Evolutionary conservation across 352 stramenopile species (phyloP).

Genomic region (Aphanomyces stellatus): DNA sequence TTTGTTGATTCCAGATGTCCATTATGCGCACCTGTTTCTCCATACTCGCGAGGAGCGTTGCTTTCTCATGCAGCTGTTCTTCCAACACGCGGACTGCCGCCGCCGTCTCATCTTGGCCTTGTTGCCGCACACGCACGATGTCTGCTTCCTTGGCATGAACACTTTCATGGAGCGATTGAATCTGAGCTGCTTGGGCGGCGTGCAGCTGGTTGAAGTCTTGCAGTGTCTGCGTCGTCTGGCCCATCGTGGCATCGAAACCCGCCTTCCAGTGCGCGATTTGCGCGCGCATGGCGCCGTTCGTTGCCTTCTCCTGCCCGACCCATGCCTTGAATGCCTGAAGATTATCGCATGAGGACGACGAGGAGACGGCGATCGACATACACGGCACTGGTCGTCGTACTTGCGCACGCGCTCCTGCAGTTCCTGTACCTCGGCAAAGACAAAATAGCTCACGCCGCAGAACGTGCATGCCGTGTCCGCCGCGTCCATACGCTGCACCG

Average conservation of each 20-base stretch:
- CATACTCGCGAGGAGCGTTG: background rate
- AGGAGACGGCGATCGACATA: slow-evolving; percentile 22
- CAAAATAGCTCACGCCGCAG: slow-evolving; percentile 80
- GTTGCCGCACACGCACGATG: too few relatives aligned
- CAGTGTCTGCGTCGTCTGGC: background rate
- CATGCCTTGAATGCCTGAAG: slow-evolving; percentile 54
- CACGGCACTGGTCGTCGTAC: slow-evolving; percentile 63
- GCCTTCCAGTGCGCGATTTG: slow-evolving; percentile 23
- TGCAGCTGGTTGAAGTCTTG: slow-evolving; percentile 27
- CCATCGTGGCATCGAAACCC: background rate
- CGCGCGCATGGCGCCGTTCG: slow-evolving; percentile 30
- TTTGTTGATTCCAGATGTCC: too few relatives aligned
- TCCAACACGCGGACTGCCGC: background rate
- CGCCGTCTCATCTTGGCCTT: background rate
- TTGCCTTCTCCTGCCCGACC: slow-evolving; percentile 44
- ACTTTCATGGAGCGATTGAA: too few relatives aligned
- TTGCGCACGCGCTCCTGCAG: slow-evolving; percentile 57
- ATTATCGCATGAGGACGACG: background rate
- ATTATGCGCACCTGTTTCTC: background rate
- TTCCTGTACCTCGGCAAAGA: slow-evolving; percentile 73
- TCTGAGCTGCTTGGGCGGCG: background rate
- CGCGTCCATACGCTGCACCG: slow-evolving; percentile 52
- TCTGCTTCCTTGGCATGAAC: too few relatives aligned
- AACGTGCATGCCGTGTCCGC: slow-evolving; percentile 79
- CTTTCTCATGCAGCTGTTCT: background rate